Conservation (phyloP, 116 monocot genomes). For the Zostera marina region DNA sequence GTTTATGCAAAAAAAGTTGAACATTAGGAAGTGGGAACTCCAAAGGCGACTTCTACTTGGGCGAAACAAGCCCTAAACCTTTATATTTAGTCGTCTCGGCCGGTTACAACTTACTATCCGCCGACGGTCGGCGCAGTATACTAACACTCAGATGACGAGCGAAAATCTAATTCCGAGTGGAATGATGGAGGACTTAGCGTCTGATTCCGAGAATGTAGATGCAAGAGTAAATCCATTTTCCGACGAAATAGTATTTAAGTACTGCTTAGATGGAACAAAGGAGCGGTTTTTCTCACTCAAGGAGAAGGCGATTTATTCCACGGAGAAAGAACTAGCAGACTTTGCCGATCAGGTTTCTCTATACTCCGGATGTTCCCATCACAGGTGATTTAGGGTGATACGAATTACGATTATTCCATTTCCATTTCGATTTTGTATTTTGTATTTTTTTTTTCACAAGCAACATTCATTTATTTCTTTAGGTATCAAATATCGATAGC, state of each 20-base stretch:
- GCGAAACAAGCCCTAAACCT: too few relatives aligned
- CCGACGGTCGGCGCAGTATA: too few relatives aligned
- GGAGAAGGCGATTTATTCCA: slow-evolving; percentile 24
- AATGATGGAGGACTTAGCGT: slow-evolving; percentile 17
- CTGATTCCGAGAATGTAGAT: slow-evolving; percentile 76
- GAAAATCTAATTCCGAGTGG: too few relatives aligned
- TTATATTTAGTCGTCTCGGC: too few relatives aligned
- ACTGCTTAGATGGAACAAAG: slow-evolving; percentile 63
- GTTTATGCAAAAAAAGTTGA: too few relatives aligned
- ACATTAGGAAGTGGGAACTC: too few relatives aligned
- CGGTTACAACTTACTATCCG: too few relatives aligned
- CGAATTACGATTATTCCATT: neutral
- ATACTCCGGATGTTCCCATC: slow-evolving; percentile 79
- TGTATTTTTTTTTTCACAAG: slow-evolving; percentile 3
- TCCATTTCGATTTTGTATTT: neutral
- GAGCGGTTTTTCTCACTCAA: slow-evolving; percentile 48
- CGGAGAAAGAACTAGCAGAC: slow-evolving; percentile 36
- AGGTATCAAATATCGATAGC: slow-evolving; percentile 72
- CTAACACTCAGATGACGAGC: too few relatives aligned
- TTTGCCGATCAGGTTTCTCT: slow-evolving; percentile 69
- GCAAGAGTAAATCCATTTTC: slow-evolving; percentile 23
- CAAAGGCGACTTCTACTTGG: too few relatives aligned
- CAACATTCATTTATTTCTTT: slow-evolving; percentile 4
- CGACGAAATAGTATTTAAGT: slow-evolving; percentile 55
- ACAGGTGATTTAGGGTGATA: slow-evolving; percentile 33